These are phyloP conservation scores for Fusarium burgessii DNA, from an alignment of 2,329 filamentous ascomycete genomes.

Conservation along the genomic window DNA sequence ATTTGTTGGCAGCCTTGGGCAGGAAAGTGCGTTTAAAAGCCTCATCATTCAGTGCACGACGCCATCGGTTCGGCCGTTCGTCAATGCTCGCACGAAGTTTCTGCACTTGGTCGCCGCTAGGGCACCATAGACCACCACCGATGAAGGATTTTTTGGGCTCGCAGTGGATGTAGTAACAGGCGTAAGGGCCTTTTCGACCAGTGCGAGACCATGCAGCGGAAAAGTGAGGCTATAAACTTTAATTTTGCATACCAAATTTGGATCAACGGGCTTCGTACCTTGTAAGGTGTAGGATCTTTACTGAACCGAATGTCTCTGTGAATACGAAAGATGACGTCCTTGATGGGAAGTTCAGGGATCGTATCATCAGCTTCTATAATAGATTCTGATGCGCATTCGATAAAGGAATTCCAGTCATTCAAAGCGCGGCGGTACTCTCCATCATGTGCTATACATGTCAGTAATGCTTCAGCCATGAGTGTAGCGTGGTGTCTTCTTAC, in stretches of 20 bases:
- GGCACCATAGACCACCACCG: slow-evolving; percentile 86
- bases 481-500: slow-evolving; percentile 48
- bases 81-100: slow-evolving; percentile 81
- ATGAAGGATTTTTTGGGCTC: slow-evolving; percentile 79
- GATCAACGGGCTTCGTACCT: slow-evolving; percentile 62
- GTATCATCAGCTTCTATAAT: slow-evolving; percentile 81
- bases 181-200: slow-evolving; percentile 87
- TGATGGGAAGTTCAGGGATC: slow-evolving; percentile 85
- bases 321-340: slow-evolving; percentile 89
- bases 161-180: slow-evolving; percentile 88
- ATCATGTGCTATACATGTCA: slow-evolving; percentile 73
- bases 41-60: slow-evolving; percentile 71
- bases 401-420: slow-evolving; percentile 84
- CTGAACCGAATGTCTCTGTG: slow-evolving; percentile 88
- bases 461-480: neutral
- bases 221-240: slow-evolving; percentile 73
- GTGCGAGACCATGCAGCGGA: slow-evolving; percentile 89
- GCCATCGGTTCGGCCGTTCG: slow-evolving; percentile 76
- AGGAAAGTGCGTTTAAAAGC: slow-evolving; percentile 75
- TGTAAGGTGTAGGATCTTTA: slow-evolving; percentile 88
- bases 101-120: slow-evolving; percentile 74
- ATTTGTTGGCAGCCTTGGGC: slow-evolving; percentile 52
- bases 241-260: neutral
- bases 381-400: slow-evolving; percentile 77
- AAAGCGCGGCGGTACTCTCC: slow-evolving; percentile 81